phyloP scores from a whole-genome alignment of 345 rosid species.

The Carallia brachiata region DNA sequence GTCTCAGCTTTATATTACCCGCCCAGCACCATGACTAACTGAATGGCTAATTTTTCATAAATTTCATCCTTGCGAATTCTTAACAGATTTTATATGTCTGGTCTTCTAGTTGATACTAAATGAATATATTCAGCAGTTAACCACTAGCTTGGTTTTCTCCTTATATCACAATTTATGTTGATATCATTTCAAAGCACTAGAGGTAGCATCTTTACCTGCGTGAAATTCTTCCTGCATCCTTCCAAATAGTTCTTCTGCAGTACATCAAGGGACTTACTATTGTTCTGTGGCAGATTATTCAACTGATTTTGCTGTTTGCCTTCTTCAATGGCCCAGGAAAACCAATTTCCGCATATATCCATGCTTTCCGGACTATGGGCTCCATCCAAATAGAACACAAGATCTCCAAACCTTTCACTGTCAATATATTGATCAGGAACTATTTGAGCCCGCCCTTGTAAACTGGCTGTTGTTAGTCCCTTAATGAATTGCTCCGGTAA shows the following conservation, averaged over 20 bases:
- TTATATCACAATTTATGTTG: no score
- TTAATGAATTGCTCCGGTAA: conserved; percentile 79
- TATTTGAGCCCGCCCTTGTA: conserved; percentile 96
- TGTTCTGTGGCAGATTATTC: conserved; percentile 35
- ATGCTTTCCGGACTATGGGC: conserved; percentile 98
- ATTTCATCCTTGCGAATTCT: no score
- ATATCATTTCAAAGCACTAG: no score
- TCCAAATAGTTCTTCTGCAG: conserved; percentile 20
- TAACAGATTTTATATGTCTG: no score
- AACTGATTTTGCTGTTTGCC: conserved; percentile 34
- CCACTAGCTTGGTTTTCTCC: no score
- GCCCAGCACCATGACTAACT: no score
- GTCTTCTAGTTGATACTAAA: no score
- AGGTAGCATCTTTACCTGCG: conserved; percentile 45
- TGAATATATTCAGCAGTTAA: no score
- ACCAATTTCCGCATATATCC: conserved; percentile 89
- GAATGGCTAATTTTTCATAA: no score
- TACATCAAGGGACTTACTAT: conserved; percentile 32
- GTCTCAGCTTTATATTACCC: no score
- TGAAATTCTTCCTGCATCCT: conserved; percentile 36
- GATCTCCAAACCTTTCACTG: conserved; percentile 49
- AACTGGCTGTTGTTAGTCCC: conserved; percentile 74
- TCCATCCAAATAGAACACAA: conserved; percentile 89
- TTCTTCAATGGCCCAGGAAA: conserved; percentile 62
- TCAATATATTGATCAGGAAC: conserved; percentile 57